Evolutionary conservation across 2,329 filamentous ascomycete species (phyloP).

Genomic region (Diaporthe destruens): DNA sequence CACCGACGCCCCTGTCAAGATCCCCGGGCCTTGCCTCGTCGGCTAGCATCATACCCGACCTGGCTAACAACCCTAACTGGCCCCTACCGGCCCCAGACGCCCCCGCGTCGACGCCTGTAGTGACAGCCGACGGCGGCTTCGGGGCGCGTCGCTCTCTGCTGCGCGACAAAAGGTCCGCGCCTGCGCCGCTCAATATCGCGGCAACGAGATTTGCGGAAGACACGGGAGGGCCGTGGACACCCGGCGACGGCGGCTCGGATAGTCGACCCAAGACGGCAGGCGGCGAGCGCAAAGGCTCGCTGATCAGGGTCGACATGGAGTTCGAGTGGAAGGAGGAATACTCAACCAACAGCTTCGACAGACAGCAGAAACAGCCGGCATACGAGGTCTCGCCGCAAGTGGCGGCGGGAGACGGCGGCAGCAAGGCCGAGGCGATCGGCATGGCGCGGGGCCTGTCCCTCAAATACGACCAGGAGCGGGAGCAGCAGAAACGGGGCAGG

Average conservation of each 20-base stretch:
- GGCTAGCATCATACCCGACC: slow-evolving; percentile 26
- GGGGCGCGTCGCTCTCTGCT: slow-evolving; percentile 19
- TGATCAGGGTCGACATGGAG: slow-evolving; percentile 16
- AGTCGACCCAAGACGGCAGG: slow-evolving; percentile 18
- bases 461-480: slow-evolving; percentile 38
- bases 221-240: slow-evolving; percentile 34
- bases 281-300: slow-evolving; percentile 12
- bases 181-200: slow-evolving; percentile 40
- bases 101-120: background rate
- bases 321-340: slow-evolving; percentile 34
- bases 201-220: slow-evolving; percentile 37
- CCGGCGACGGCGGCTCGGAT: background rate
- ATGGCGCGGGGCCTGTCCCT: slow-evolving; percentile 51
- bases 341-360: background rate
- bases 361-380: background rate
- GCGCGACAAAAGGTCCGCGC: slow-evolving; percentile 34
- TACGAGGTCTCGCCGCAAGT: background rate
- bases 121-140: slow-evolving; percentile 19
- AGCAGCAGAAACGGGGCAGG: slow-evolving; percentile 34
- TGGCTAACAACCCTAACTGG: slow-evolving; percentile 38
- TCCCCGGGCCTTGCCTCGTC: slow-evolving; percentile 37
- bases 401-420: background rate
- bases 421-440: slow-evolving; percentile 47
- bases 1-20: slow-evolving; percentile 35
- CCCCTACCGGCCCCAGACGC: slow-evolving; percentile 36